phyloP scores from a whole-genome alignment of 2,329 filamentous ascomycete species.

The Claviceps purpurea region DNA sequence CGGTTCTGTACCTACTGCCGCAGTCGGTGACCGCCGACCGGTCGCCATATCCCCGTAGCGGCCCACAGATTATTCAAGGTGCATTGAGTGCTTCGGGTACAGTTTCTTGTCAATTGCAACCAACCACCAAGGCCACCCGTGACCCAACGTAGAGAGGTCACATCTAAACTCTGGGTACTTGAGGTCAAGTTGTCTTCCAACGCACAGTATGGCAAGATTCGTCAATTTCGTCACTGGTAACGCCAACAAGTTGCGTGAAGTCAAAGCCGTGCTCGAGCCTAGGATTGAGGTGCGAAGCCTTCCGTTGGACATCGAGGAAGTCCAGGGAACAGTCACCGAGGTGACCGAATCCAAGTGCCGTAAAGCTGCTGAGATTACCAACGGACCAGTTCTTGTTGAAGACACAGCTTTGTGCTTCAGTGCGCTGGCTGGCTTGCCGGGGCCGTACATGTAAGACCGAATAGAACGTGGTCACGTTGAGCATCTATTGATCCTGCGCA shows the following conservation, averaged over 20 bases:
- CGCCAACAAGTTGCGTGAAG: slow-evolving; percentile 83
- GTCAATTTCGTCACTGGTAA: slow-evolving; percentile 97
- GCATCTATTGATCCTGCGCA: slow-evolving; percentile 21
- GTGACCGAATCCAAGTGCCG: slow-evolving; percentile 81
- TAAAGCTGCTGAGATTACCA: slow-evolving; percentile 63
- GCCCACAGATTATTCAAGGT: too few relatives aligned
- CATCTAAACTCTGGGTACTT: too few relatives aligned
- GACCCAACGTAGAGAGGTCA: too few relatives aligned
- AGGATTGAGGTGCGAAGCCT: slow-evolving; percentile 62
- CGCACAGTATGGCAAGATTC: slow-evolving; percentile 24
- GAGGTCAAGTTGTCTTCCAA: neutral
- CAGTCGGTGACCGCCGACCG: too few relatives aligned
- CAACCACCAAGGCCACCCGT: too few relatives aligned
- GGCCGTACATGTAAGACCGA: slow-evolving; percentile 73
- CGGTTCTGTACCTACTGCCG: too few relatives aligned
- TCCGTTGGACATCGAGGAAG: slow-evolving; percentile 69
- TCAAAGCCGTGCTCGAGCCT: slow-evolving; percentile 69
- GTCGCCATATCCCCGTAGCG: too few relatives aligned
- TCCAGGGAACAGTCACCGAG: slow-evolving; percentile 86
- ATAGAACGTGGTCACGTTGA: slow-evolving; percentile 35
- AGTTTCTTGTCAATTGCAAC: too few relatives aligned
- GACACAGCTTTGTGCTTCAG: slow-evolving; percentile 92
- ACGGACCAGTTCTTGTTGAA: slow-evolving; percentile 85
- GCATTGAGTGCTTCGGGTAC: too few relatives aligned
- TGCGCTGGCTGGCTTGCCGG: slow-evolving; percentile 79